Evolutionary conservation across 805 yeast genomes (phyloP).

Genomic region (Suhomyces sp.): DNA sequence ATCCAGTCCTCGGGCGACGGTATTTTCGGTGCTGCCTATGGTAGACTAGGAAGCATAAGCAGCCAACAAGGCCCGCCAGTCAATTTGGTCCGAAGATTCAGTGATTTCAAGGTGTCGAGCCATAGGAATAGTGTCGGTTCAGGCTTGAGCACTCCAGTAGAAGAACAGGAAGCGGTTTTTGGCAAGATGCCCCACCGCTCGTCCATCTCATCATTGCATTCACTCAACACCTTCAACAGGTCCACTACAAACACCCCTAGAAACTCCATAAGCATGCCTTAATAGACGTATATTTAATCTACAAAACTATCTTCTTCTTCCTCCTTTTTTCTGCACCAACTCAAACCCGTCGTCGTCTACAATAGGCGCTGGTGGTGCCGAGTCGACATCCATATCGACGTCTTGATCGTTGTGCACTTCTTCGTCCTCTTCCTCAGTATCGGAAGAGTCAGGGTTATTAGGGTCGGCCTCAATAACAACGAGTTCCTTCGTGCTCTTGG

Average conservation of each 20-base stretch:
- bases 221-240: constrained; percentile 40
- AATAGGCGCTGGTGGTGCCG: constrained; percentile 51
- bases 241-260: constrained; percentile 34
- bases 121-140: constrained; percentile 26
- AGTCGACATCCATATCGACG: constrained; percentile 32
- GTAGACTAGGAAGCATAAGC: constrained; percentile 10
- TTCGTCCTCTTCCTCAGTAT: constrained; percentile 44
- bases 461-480: constrained; percentile 60
- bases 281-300: not conserved
- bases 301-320: constrained; percentile 21
- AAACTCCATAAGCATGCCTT: constrained; percentile 27
- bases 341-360: constrained; percentile 96
- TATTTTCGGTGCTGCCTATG: constrained; percentile 15
- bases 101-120: constrained; percentile 38
- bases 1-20: constrained; percentile 28
- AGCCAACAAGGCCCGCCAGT: constrained; percentile 33
- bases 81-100: constrained; percentile 46
- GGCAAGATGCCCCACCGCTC: constrained; percentile 16
- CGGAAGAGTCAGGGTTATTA: constrained; percentile 55
- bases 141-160: constrained; percentile 23
- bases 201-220: constrained; percentile 38
- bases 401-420: constrained; percentile 41
- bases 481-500: constrained; percentile 22
- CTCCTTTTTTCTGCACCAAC: constrained; percentile 72
- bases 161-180: constrained; percentile 27